Conservation (phyloP, 257 asterid species). For the Solanum infundibuliforme region DNA sequence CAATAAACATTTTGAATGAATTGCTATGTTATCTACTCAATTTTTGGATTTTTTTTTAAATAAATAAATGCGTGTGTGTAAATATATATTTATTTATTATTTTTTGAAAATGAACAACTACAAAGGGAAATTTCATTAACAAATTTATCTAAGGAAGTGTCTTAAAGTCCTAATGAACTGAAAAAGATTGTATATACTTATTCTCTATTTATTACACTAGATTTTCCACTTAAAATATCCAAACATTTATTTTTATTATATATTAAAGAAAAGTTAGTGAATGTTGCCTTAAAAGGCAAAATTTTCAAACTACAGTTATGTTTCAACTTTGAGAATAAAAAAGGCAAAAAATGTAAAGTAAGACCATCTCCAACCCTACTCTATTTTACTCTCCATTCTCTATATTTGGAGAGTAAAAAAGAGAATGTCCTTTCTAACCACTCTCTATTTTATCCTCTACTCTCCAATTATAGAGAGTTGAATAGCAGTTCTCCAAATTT, state of each 20-base stretch:
- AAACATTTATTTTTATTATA: neutral
- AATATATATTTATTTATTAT: neutral
- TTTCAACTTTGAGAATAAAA: neutral
- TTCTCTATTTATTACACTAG: neutral
- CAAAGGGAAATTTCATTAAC: neutral
- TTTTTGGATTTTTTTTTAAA: neutral
- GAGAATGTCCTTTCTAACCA: too few relatives aligned
- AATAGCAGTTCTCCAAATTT: too few relatives aligned
- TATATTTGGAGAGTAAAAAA: too few relatives aligned
- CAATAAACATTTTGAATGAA: neutral
- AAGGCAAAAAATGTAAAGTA: neutral
- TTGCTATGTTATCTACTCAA: neutral
- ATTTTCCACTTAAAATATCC: neutral
- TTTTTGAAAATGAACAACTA: neutral
- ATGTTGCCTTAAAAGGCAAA: neutral
- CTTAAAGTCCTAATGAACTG: neutral
- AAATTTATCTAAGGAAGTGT: neutral
- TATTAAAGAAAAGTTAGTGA: neutral
- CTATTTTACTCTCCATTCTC: too few relatives aligned
- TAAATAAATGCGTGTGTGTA: too few relatives aligned
- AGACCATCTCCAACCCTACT: too few relatives aligned
- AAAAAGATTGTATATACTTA: neutral
- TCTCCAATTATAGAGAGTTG: too few relatives aligned
- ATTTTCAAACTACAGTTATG: neutral
- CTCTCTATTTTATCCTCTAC: too few relatives aligned